Evolutionary conservation across 2,329 filamentous ascomycete genomes (phyloP).

Genomic region (Rhynchosporium agropyri): DNA sequence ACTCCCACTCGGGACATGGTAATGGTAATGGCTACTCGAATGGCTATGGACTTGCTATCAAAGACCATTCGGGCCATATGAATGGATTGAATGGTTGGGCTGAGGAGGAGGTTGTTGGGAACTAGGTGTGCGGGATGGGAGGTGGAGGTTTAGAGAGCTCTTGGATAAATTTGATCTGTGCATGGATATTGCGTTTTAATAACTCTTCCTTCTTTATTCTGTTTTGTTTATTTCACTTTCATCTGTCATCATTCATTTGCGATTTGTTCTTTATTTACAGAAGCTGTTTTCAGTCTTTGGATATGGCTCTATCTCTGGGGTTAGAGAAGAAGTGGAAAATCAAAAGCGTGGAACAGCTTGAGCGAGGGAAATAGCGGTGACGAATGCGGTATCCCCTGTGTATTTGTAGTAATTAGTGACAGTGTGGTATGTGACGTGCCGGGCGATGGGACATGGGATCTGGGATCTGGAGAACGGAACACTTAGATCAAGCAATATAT

Average conservation of each 20-base stretch:
- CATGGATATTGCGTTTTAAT: slow-evolving; percentile 39
- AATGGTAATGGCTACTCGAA: slow-evolving; percentile 35
- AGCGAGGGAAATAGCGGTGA: too few relatives aligned
- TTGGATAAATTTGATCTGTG: slow-evolving; percentile 17
- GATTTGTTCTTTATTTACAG: neutral
- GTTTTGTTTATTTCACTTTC: slow-evolving; percentile 24
- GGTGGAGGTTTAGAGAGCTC: slow-evolving; percentile 12
- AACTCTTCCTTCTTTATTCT: slow-evolving; percentile 29
- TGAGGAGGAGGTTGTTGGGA: slow-evolving; percentile 52
- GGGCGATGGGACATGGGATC: too few relatives aligned
- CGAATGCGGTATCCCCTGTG: too few relatives aligned
- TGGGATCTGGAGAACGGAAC: too few relatives aligned
- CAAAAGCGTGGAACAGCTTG: too few relatives aligned
- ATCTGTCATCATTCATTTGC: neutral
- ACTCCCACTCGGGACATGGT: slow-evolving; percentile 51
- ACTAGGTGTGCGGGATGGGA: slow-evolving; percentile 28
- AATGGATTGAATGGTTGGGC: slow-evolving; percentile 66
- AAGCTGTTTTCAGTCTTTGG: slow-evolving; percentile 8
- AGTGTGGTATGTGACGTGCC: too few relatives aligned
- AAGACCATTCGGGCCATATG: slow-evolving; percentile 56
- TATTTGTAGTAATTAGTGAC: too few relatives aligned
- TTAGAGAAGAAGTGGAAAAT: too few relatives aligned
- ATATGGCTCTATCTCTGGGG: neutral
- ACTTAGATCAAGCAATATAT: too few relatives aligned
- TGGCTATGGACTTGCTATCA: slow-evolving; percentile 64